Base-by-base conservation (phyloP, 2,329 filamentous ascomycete genomes). In the Aspergillus luchuensis region DNA sequence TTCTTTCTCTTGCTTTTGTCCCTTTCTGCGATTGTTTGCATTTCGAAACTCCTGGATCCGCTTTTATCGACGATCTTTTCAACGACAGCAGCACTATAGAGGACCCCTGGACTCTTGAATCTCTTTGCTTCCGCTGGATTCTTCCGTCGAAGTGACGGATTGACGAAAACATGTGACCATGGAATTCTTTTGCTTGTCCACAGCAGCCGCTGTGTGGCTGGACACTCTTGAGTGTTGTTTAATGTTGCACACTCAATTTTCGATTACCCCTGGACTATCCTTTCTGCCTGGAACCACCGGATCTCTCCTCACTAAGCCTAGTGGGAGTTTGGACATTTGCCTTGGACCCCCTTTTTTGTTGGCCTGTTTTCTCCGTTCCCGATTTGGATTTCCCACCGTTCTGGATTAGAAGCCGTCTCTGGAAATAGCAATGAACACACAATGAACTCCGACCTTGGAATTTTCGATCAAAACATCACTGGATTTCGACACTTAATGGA, bases 161-260 rank as follows among this genome's bases (percentile, higher is more conserved):
- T 66, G 66, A 69, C 67, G 52, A 17, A 21, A 69, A 69, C 61
- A 61, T 66, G 51, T 69, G 60, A 68, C 66, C 62, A 41, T 63
- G 66, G 67, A 69, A 62, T 59, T 54, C 30, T 48, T 63, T 64
- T 53, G 30, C 33, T 36, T 28, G 58, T 68, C 66, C 63, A 61
- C 66, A 70, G 71, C 73, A 65, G 53, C 74, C 72, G 73, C 74
- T 72, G 71, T 66, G 65, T 66, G 64, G 70, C 62, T 70, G 68
- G 70, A 71, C 71, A 73, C 70, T 70, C 62, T 36, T 68, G 70
- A 76, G 71, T 76, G 75, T 65, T 75, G 72, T 70, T 74, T 78
- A 72, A 77, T 77, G 73, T 68, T 73, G 72, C 74, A 75, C 71
- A 69, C 72, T 64, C 59, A 49, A 53, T 36, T 60, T 5, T 63